Conservation (phyloP, 139 green algal species). For the Chloropicon primus region DNA sequence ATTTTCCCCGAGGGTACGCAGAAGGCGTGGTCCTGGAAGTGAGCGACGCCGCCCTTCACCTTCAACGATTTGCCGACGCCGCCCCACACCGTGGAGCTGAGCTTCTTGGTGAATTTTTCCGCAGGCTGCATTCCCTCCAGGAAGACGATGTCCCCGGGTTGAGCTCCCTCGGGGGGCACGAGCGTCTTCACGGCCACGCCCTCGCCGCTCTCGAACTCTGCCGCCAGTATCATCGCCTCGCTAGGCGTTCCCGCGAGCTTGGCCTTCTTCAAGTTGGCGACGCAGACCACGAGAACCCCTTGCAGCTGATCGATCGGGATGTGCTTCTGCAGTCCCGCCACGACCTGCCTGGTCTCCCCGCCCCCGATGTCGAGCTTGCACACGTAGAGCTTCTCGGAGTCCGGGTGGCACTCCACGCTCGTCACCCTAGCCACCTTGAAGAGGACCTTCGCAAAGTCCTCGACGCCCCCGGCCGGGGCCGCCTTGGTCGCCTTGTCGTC, state of each 20-base stretch:
- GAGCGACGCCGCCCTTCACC: neutral
- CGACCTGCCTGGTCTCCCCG: slow-evolving; percentile 17
- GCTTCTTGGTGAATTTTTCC: neutral
- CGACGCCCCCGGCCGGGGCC: neutral
- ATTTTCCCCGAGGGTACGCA: neutral
- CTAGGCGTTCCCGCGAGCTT: slow-evolving; percentile 36
- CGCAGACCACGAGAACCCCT: slow-evolving; percentile 19
- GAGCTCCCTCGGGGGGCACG: neutral
- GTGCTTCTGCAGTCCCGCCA: slow-evolving; percentile 32
- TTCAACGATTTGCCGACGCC: neutral
- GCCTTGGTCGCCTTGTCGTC: neutral
- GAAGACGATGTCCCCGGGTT: neutral
- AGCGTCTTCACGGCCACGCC: neutral
- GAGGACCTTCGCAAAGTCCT: slow-evolving; percentile 3
- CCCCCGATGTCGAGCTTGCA: slow-evolving; percentile 22
- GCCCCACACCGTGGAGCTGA: neutral
- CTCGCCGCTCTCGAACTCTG: slow-evolving; percentile 4
- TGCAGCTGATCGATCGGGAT: slow-evolving; percentile 19
- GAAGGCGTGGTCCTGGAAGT: neutral
- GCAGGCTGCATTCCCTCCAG: neutral
- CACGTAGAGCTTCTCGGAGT: slow-evolving; percentile 29
- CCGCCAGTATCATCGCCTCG: slow-evolving; percentile 46
- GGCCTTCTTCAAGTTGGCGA: slow-evolving; percentile 47
- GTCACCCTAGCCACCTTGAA: slow-evolving; percentile 17
- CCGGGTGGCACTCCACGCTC: slow-evolving; percentile 14